These are phyloP conservation scores for Colletotrichum neosansevieriae DNA, from an alignment of 2,329 filamentous ascomycete species.

Conservation along the genomic window DNA sequence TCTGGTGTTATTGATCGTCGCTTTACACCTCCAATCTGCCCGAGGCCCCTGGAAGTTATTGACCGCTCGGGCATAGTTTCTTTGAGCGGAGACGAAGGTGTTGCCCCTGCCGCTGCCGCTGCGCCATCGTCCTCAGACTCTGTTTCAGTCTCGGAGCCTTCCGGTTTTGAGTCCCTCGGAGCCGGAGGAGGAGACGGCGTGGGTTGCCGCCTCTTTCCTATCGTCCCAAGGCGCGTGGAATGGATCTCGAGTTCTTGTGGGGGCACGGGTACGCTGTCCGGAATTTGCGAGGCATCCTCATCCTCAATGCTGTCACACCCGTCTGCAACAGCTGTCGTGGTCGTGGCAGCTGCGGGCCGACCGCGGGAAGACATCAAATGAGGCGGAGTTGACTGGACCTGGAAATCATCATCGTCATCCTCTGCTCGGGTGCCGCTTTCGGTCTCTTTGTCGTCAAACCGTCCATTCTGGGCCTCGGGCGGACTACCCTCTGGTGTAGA, in stretches of 20 bases:
- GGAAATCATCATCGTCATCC: constrained; percentile 63
- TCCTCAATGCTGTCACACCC: constrained; percentile 51
- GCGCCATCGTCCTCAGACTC: constrained; percentile 51
- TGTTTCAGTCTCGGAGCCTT: constrained; percentile 59
- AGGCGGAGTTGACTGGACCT: constrained; percentile 63
- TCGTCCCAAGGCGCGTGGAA: constrained; percentile 49
- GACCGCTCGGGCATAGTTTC: neutral
- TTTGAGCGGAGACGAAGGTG: constrained; percentile 10
- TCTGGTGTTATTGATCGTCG: constrained; percentile 3
- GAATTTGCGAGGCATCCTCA: constrained; percentile 44
- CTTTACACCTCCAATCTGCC: constrained; percentile 4
- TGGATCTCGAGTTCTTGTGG: constrained; percentile 41
- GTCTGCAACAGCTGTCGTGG: constrained; percentile 34
- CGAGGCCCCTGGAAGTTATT: neutral
- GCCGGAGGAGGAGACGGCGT: constrained; percentile 43
- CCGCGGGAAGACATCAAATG: constrained; percentile 48
- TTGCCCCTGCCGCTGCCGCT: neutral
- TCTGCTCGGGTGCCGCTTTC: neutral
- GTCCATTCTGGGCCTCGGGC: constrained; percentile 36
- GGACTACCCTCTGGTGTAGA: constrained; percentile 8
- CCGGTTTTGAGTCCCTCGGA: constrained; percentile 34
- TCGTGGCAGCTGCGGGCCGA: constrained; percentile 20
- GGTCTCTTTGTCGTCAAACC: neutral
- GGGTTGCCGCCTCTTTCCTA: constrained; percentile 51
- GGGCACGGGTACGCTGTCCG: constrained; percentile 41